Evolutionary conservation across 148 eudicot genomes (phyloP).

Genomic region (Heliamphora exappendiculata): DNA sequence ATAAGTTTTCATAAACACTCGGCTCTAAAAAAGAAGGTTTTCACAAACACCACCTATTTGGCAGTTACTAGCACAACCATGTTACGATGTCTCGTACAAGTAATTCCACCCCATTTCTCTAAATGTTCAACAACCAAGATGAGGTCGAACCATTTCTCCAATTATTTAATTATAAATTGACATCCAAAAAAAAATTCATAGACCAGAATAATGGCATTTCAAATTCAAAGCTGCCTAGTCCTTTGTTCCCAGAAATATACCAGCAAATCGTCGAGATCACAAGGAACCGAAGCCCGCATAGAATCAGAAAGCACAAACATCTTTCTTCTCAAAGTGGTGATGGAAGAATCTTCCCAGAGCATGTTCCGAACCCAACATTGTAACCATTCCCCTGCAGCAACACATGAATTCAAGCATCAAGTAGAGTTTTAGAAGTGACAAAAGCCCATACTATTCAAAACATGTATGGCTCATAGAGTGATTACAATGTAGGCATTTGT

Average conservation of each 20-base stretch:
- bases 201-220: neutral
- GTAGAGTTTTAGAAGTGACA: neutral
- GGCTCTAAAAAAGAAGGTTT: too few relatives aligned
- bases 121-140: too few relatives aligned
- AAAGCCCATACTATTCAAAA: neutral
- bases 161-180: too few relatives aligned
- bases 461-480: neutral
- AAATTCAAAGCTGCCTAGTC: neutral
- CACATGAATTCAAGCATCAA: neutral
- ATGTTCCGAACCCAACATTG: conserved; percentile 76
- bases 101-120: too few relatives aligned
- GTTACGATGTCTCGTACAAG: too few relatives aligned
- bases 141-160: too few relatives aligned
- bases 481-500: neutral
- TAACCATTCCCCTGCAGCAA: conserved; percentile 90
- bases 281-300: neutral
- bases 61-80: too few relatives aligned
- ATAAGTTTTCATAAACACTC: too few relatives aligned
- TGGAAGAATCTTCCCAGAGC: conserved; percentile 80
- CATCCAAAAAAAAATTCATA: neutral
- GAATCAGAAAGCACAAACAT: too few relatives aligned
- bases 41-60: too few relatives aligned
- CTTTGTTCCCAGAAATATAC: neutral
- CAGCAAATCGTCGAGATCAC: neutral
- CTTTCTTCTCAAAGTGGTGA: conserved; percentile 22